Conservation (phyloP, 78 protist genomes). For the Guillardia theta region DNA sequence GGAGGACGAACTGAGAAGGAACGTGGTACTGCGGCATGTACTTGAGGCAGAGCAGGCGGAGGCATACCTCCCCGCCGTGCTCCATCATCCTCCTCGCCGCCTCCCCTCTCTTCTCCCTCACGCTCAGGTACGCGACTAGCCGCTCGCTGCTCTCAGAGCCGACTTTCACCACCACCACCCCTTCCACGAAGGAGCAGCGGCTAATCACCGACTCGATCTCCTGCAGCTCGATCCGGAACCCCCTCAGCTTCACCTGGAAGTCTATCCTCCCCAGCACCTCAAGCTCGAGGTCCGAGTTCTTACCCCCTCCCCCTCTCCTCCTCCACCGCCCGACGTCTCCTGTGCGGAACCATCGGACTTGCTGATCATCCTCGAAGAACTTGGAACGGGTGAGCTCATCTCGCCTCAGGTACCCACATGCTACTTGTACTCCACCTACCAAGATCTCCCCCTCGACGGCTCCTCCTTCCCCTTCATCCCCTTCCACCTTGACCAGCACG, state of each 20-base stretch:
- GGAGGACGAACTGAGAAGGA: too few species aligned
- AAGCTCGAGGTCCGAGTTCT: neutral
- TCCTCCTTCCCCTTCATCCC: neutral
- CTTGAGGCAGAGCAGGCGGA: too few species aligned
- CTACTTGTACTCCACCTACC: neutral
- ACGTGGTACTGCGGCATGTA: too few species aligned
- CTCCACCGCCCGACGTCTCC: neutral
- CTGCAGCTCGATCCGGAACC: slow-evolving; percentile 17
- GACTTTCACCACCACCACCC: neutral
- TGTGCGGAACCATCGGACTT: neutral
- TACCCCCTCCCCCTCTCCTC: neutral
- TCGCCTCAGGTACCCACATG: neutral
- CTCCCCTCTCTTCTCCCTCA: too few species aligned
- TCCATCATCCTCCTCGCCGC: too few species aligned
- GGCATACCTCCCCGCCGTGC: too few species aligned
- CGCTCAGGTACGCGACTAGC: too few species aligned
- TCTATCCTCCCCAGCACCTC: neutral
- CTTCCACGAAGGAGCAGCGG: neutral
- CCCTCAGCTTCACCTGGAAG: slow-evolving; percentile 2
- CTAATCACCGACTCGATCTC: neutral
- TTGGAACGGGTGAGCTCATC: neutral
- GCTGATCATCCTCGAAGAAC: neutral
- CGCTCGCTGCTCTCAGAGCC: too few species aligned
- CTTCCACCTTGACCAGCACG: neutral
- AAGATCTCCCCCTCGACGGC: neutral